A percentile compares a stretch with the other conserved stretches of the same genome.
Evolutionary conservation across 441 rosid genomes (phyloP).

Genomic region (Capsella rubella): DNA sequence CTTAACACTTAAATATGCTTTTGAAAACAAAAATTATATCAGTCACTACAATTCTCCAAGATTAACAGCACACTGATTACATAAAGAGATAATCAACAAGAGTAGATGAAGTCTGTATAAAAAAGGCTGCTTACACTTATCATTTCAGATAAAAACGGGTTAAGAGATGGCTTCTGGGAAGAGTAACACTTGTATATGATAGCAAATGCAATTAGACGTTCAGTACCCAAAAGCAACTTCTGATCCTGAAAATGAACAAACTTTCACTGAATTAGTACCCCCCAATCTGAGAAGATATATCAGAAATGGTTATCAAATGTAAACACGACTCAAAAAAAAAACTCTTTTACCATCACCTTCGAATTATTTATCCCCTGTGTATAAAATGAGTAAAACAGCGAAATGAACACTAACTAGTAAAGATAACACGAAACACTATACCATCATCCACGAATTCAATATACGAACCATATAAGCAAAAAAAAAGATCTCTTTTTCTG

Average conservation of each 20-base stretch:
- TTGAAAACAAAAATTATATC: neutral
- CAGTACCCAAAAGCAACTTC: constrained; percentile 55
- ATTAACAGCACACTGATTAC: constrained; percentile 13
- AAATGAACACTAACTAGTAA: neutral
- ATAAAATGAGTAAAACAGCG: neutral
- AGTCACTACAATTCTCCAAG: neutral
- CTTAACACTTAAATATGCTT: constrained; percentile 52
- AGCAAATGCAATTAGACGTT: constrained; percentile 76
- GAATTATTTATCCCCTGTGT: neutral
- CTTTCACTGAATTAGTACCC: constrained; percentile 31
- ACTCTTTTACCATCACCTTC: neutral
- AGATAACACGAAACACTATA: constrained; percentile 1
- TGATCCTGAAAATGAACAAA: constrained; percentile 61
- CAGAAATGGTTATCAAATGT: constrained; percentile 1
- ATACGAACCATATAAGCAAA: constrained; percentile 6
- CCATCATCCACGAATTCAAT: constrained; percentile 11
- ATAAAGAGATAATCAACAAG: constrained; percentile 1
- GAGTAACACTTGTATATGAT: constrained; percentile 71
- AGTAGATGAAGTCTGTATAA: neutral
- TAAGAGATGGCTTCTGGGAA: constrained; percentile 57
- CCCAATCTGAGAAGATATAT: constrained; percentile 20
- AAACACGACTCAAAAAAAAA: neutral
- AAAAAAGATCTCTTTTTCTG: neutral
- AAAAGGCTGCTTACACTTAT: constrained; percentile 61
- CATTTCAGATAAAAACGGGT: constrained; percentile 68